Evolutionary conservation across 176 grass and related monocot species (phyloP), one percentile per base, ranked within the genome.

Genomic region (Zea luxurians): DNA sequence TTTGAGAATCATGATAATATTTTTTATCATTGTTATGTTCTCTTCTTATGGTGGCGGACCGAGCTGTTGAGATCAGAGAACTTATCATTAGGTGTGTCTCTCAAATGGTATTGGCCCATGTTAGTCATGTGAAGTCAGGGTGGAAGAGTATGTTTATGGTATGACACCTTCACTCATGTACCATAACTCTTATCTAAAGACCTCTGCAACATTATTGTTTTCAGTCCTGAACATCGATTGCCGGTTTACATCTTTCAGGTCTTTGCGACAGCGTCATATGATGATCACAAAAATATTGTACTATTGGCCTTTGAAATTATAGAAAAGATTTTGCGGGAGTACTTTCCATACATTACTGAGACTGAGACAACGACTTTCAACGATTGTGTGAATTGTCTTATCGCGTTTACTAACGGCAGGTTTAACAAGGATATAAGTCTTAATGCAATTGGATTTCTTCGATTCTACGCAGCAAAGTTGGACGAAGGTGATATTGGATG

Each of bases 131-230:
- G 75, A 99, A 95, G 15, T 99, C 96, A 62, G 96, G 96, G 37
- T 99, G 96, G 96, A 99, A 99, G 91, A 99, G 92, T 79, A 95
- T 99, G 96, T 99, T 99, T 76, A 99, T 99, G 96, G 96, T 99
- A 94, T 82, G 54, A 6, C 62, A 41, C 68, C 60, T 80, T 3
- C 48, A 67, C 80, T 60, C n/a, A 57, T 73, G 6, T 80, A 74
- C 77, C 84, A 61, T 85, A n/a, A 66, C 76, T 49, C 76, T 40
- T 70, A 11, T 65, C 15, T 9, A 18, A 48, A 50, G 8, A 76
- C 37, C 54, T 82, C 77, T 79, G 37, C 52, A 77, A 71, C 63
- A 52, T 55, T 71, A 82, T 68, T 79, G 74, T 77, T 66, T 35
- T 67, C n/a, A 44, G 76, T 74, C 17, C 41, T 70, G 37, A 66